A percentile compares a stretch with the other conserved stretches of the same genome.
Conservation (phyloP, 352 stramenopile genomes). For the Phytophthora nicotianae region DNA sequence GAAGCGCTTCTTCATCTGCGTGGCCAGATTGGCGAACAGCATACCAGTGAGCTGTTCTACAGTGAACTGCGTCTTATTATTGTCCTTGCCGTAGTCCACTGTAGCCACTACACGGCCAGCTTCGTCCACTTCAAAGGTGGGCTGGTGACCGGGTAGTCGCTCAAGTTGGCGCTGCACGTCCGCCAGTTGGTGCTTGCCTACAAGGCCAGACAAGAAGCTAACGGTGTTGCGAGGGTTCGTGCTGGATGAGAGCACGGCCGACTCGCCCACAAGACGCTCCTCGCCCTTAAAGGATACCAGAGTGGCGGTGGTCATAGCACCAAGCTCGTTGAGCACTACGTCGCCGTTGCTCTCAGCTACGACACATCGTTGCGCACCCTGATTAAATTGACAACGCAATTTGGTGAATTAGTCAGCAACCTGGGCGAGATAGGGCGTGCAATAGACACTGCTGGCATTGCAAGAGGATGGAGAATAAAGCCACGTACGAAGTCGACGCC, state of each 20-base stretch:
- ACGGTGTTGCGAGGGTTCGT: conserved; percentile 88
- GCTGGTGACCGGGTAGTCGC: conserved; percentile 54
- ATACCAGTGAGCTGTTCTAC: conserved; percentile 80
- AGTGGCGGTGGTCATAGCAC: conserved; percentile 85
- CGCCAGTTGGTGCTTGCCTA: conserved; percentile 58
- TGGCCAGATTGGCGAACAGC: conserved; percentile 74
- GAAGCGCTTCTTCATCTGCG: conserved; percentile 70
- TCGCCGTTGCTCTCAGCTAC: conserved; percentile 72
- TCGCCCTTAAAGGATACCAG: conserved; percentile 90
- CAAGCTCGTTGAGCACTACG: conserved; percentile 90
- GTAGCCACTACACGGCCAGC: conserved; percentile 43
- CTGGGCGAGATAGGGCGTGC: conserved; percentile 1
- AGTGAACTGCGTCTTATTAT: conserved; percentile 54
- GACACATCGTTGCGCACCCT: conserved; percentile 84
- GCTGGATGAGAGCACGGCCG: conserved; percentile 81
- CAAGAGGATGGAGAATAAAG: not conserved
- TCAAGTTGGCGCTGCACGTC: conserved; percentile 49
- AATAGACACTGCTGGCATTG: conserved; percentile 6
- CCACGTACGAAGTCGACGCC: conserved; percentile 80
- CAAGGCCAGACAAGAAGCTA: conserved; percentile 65
- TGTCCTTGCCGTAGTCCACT: conserved; percentile 69
- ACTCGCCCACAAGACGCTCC: conserved; percentile 84
- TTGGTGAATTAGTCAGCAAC: conserved; percentile 5
- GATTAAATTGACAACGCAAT: conserved; percentile 4
- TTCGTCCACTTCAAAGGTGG: conserved; percentile 43